Conservation (phyloP, 2,329 filamentous ascomycete genomes). For the Monosporascus cannonballus region DNA sequence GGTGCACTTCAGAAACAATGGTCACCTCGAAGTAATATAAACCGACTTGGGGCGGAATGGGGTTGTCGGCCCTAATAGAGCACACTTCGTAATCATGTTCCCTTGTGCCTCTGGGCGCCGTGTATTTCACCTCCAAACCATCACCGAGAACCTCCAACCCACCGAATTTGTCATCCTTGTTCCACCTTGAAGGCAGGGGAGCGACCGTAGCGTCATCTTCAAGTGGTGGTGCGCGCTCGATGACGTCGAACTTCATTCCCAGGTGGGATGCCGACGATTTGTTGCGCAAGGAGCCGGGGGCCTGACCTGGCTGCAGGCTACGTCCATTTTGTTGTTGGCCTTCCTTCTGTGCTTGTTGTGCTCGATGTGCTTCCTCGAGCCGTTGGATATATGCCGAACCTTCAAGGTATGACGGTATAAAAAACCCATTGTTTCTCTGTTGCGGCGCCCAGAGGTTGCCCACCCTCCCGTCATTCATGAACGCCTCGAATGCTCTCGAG, state of each 20-base stretch:
- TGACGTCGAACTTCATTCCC: slow-evolving; percentile 76
- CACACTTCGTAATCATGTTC: slow-evolving; percentile 69
- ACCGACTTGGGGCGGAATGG: slow-evolving; percentile 83
- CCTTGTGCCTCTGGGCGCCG: slow-evolving; percentile 37
- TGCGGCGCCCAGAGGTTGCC: slow-evolving; percentile 22
- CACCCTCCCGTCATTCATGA: slow-evolving; percentile 26
- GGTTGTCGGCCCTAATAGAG: slow-evolving; percentile 73
- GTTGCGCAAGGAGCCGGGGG: slow-evolving; percentile 43
- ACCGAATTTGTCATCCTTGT: slow-evolving; percentile 65
- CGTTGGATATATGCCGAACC: slow-evolving; percentile 72
- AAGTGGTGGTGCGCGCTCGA: slow-evolving; percentile 62
- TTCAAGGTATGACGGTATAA: slow-evolving; percentile 77
- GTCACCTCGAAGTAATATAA: slow-evolving; percentile 88
- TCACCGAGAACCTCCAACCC: slow-evolving; percentile 70
- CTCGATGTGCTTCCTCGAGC: slow-evolving; percentile 64
- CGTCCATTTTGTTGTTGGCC: slow-evolving; percentile 35
- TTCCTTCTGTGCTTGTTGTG: slow-evolving; percentile 48
- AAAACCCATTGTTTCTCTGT: slow-evolving; percentile 48
- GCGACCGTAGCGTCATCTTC: slow-evolving; percentile 55
- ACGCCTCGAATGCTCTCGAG: slow-evolving; percentile 48
- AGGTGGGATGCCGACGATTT: slow-evolving; percentile 58
- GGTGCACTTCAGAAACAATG: slow-evolving; percentile 56
- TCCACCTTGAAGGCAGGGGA: slow-evolving; percentile 79
- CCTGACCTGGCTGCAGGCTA: slow-evolving; percentile 10
- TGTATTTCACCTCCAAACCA: slow-evolving; percentile 65